Evolutionary conservation across 1,284 basidiomycete species (phyloP), one percentile per base, ranked within the genome.

Genomic region (Pterulicium gracile): DNA sequence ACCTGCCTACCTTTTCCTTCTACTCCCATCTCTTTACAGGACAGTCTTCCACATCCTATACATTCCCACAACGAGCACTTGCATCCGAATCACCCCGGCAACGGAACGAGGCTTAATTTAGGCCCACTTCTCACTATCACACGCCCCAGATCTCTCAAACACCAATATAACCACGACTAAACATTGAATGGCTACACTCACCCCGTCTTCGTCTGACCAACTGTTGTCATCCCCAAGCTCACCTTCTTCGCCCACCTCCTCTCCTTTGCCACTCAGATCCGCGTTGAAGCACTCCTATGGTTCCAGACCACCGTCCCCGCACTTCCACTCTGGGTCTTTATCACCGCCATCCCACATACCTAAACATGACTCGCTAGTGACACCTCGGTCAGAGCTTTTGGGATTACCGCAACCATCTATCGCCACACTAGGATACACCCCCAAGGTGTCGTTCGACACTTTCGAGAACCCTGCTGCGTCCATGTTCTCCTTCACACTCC

Each of bases 401-500:
- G 10, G 47, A 20, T 46, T 46, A 15, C 18, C 58, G 36, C 44
- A 55, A 18, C 23, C 54, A 44, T 52, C 52, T 24, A 58, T 66
- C 46, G 62, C 59, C n/a, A 61, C 66, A 1, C 66, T 67, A 43
- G 75, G 76, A 2, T 85, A 84, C 60, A 84, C 81, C 13, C 76
- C 85, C n/a, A 91, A 93, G 61, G 91, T 94, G 19, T 87, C 83
- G 0, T 90, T 90, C 56, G 86, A 89, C 59, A 88, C 86, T 1
- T 87, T 88, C 51, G 81, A 85, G 56, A 79, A 80, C 54, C 72
- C 78, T n/a, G 77, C 70, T 48, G 80, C 80, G 10, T 77, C 73
- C 55, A 85, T 79, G 77, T 79, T 79, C 57, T 87, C 75, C 21
- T 85, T 79, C 55, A 85, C 81, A 0, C 70, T 87, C 3, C 77